Percentiles rank a stretch among this genome's conserved stretches.
phyloP scores from a whole-genome alignment of 2,329 filamentous ascomycete genomes.

The Botryotinia narcissicola region DNA sequence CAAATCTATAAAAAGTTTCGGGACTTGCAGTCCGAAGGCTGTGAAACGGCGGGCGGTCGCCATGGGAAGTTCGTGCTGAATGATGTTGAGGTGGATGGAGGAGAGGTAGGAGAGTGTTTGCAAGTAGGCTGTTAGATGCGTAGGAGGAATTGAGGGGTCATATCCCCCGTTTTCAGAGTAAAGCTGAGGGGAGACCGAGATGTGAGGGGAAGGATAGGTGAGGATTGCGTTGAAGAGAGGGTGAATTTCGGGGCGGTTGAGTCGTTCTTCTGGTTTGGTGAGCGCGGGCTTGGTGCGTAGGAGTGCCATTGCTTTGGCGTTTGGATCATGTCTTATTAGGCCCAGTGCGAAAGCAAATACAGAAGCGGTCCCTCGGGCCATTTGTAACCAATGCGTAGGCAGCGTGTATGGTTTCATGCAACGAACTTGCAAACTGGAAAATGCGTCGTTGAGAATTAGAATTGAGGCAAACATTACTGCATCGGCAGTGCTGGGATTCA shows the following conservation, averaged over 20 bases:
- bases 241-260: slow-evolving; percentile 8
- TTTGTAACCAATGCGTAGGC: slow-evolving; percentile 23
- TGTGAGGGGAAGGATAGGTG: slow-evolving; percentile 1
- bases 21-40: slow-evolving; percentile 24
- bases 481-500: slow-evolving; percentile 23
- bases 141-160: slow-evolving; percentile 15
- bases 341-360: slow-evolving; percentile 22
- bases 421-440: slow-evolving; percentile 25
- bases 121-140: slow-evolving; percentile 10
- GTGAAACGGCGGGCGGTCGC: slow-evolving; percentile 22
- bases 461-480: slow-evolving; percentile 23
- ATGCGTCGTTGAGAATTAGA: slow-evolving; percentile 24
- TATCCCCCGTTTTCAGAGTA: neutral
- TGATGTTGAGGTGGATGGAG: slow-evolving; percentile 14
- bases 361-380: slow-evolving; percentile 24
- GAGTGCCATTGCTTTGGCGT: slow-evolving; percentile 22
- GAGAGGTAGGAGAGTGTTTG: slow-evolving; percentile 15
- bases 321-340: slow-evolving; percentile 19
- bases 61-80: slow-evolving; percentile 15
- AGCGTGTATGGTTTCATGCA: slow-evolving; percentile 24
- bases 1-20: slow-evolving; percentile 24
- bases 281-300: slow-evolving; percentile 17
- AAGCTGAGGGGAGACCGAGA: neutral
- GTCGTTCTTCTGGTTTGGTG: slow-evolving; percentile 16
- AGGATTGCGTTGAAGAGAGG: slow-evolving; percentile 14